A percentile compares a stretch with the other conserved stretches of the same genome.
Evolutionary conservation across 2,329 filamentous ascomycete species (phyloP).

Genomic region (Trichoderma harzianum): DNA sequence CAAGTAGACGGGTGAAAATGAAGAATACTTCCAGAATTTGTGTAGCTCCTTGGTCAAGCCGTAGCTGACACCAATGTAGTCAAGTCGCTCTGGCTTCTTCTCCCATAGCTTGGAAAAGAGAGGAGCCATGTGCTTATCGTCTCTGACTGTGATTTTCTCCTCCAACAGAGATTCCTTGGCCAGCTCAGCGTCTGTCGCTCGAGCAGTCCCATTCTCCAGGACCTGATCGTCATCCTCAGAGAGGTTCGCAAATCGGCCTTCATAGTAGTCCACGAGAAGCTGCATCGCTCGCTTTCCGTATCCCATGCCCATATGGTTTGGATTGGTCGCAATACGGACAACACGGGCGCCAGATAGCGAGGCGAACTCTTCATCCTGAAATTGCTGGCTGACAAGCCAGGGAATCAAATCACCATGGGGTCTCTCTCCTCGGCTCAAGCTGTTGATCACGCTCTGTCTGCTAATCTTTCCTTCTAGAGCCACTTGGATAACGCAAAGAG

Average conservation of each 20-base stretch:
- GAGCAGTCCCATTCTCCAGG: slow-evolving; percentile 63
- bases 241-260: slow-evolving; percentile 83
- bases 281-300: slow-evolving; percentile 88
- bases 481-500: slow-evolving; percentile 91
- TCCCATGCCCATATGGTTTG: slow-evolving; percentile 87
- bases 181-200: slow-evolving; percentile 79
- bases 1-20: slow-evolving; percentile 86
- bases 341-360: slow-evolving; percentile 86
- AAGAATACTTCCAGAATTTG: slow-evolving; percentile 92
- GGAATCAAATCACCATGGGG: slow-evolving; percentile 92
- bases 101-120: slow-evolving; percentile 87
- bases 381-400: slow-evolving; percentile 96
- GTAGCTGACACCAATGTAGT: slow-evolving; percentile 95
- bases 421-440: slow-evolving; percentile 81
- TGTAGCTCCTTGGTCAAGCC: slow-evolving; percentile 83
- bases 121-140: slow-evolving; percentile 88
- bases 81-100: slow-evolving; percentile 72
- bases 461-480: slow-evolving; percentile 94
- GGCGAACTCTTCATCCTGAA: slow-evolving; percentile 96
- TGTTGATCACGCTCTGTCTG: slow-evolving; percentile 84
- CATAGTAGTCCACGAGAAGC: slow-evolving; percentile 87
- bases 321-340: slow-evolving; percentile 93
- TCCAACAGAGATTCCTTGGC: slow-evolving; percentile 71
- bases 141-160: slow-evolving; percentile 85
- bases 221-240: slow-evolving; percentile 63